phyloP scores from a whole-genome alignment of 768 basidiomycete genomes.

The Panellus pusillus region DNA sequence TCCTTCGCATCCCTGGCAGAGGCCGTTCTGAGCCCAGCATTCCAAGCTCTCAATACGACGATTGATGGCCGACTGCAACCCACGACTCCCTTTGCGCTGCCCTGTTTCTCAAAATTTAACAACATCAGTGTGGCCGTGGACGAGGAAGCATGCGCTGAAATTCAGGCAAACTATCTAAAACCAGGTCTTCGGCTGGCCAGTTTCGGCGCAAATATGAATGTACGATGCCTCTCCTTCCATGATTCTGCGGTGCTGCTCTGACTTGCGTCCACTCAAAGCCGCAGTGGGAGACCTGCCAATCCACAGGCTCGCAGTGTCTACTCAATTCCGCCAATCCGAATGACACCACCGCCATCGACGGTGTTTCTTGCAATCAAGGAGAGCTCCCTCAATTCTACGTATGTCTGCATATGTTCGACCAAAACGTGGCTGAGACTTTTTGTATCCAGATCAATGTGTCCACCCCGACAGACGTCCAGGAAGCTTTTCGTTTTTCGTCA shows the following conservation, averaged over 20 bases:
- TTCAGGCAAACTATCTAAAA: slow-evolving; percentile 7
- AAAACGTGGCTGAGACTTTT: no score
- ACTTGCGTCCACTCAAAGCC: no score
- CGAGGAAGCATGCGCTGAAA: background rate
- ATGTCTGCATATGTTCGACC: background rate
- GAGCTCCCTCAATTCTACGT: slow-evolving; percentile 15
- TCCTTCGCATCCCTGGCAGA: no score
- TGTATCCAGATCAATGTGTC: slow-evolving; percentile 25
- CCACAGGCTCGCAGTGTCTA: background rate
- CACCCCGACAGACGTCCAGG: slow-evolving; percentile 20
- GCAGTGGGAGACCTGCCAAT: slow-evolving; percentile 11
- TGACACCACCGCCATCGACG: background rate
- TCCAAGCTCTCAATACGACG: background rate
- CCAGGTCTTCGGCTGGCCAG: background rate
- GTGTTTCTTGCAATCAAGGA: slow-evolving; percentile 10
- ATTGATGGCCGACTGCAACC: slow-evolving; percentile 5
- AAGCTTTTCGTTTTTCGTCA: slow-evolving; percentile 24
- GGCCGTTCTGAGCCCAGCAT: no score
- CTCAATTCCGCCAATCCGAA: background rate
- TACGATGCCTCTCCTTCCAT: background rate
- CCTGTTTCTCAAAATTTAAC: slow-evolving; percentile 10
- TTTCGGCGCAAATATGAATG: slow-evolving; percentile 12
- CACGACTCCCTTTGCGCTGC: slow-evolving; percentile 4
- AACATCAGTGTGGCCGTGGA: background rate
- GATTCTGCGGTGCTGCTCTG: no score